Conservation (phyloP, 2,329 filamentous ascomycete genomes). For the Clarireedia sp. region DNA sequence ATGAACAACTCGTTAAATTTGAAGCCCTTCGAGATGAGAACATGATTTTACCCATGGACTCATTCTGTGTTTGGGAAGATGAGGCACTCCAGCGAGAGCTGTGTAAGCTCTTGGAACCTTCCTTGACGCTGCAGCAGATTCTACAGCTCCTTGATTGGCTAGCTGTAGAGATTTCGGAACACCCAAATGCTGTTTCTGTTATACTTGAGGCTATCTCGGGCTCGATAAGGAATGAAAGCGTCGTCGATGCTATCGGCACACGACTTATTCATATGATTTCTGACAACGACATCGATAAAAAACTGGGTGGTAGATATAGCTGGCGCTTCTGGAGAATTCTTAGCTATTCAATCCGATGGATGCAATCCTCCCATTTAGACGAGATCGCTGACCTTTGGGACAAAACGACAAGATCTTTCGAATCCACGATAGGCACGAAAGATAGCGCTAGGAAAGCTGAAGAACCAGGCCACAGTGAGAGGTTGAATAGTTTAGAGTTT, state of each 20-base stretch:
- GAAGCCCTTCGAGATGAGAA: slow-evolving; percentile 21
- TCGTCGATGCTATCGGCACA: slow-evolving; percentile 27
- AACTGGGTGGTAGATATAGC: slow-evolving; percentile 22
- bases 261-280: slow-evolving; percentile 30
- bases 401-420: slow-evolving; percentile 17
- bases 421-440: neutral
- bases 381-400: slow-evolving; percentile 19
- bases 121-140: slow-evolving; percentile 33
- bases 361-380: slow-evolving; percentile 12
- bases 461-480: neutral
- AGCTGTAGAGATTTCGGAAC: slow-evolving; percentile 18
- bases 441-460: neutral
- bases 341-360: slow-evolving; percentile 18
- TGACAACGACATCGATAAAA: slow-evolving; percentile 16
- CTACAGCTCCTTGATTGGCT: slow-evolving; percentile 32
- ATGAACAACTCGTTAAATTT: slow-evolving; percentile 23
- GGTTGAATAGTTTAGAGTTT: slow-evolving; percentile 20
- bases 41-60: neutral
- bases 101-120: slow-evolving; percentile 29
- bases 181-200: slow-evolving; percentile 26
- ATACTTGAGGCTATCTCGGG: slow-evolving; percentile 33
- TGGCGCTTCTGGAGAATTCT: slow-evolving; percentile 28
- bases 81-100: slow-evolving; percentile 23
- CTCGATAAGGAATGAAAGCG: slow-evolving; percentile 31
- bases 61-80: slow-evolving; percentile 28